phyloP scores from a whole-genome alignment of 2,329 filamentous ascomycete genomes.

The Colletotrichum phormii region DNA sequence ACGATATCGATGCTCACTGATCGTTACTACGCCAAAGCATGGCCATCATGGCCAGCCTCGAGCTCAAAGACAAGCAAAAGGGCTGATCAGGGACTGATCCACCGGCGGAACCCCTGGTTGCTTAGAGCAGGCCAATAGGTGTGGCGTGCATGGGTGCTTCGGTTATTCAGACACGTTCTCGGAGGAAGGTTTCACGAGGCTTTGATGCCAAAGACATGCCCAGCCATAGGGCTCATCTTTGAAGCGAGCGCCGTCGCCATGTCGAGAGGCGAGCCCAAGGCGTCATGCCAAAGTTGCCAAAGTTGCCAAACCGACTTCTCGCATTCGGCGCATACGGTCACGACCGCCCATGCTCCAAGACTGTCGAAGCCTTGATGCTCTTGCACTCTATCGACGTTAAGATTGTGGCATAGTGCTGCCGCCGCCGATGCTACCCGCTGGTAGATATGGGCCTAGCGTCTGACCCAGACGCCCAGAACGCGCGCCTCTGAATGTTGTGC shows the following conservation, averaged over 20 bases:
- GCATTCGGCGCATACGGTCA: not conserved
- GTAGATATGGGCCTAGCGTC: not conserved
- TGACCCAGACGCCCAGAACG: not conserved
- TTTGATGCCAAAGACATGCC: not conserved
- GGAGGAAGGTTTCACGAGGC: not conserved
- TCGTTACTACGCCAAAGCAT: not conserved
- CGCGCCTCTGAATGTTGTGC: not conserved
- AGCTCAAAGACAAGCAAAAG: not conserved
- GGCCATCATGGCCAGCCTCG: not conserved
- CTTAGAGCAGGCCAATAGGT: not conserved
- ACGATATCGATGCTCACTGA: conserved; percentile 13
- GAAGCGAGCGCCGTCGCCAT: not conserved
- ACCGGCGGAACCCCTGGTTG: not conserved
- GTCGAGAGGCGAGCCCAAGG: conserved; percentile 1
- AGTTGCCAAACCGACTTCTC: not conserved
- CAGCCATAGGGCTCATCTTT: not conserved
- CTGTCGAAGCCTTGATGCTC: not conserved
- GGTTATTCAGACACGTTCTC: not conserved
- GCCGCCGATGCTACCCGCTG: not conserved
- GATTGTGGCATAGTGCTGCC: not conserved
- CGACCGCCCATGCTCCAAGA: no score
- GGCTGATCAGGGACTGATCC: not conserved
- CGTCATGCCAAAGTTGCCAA: not conserved
- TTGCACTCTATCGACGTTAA: not conserved
- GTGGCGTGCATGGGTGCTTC: not conserved